Evolutionary conservation across 202 grass and related monocot species (phyloP), one percentile per base, ranked within the genome.

Genomic region (Musa balbisiana): DNA sequence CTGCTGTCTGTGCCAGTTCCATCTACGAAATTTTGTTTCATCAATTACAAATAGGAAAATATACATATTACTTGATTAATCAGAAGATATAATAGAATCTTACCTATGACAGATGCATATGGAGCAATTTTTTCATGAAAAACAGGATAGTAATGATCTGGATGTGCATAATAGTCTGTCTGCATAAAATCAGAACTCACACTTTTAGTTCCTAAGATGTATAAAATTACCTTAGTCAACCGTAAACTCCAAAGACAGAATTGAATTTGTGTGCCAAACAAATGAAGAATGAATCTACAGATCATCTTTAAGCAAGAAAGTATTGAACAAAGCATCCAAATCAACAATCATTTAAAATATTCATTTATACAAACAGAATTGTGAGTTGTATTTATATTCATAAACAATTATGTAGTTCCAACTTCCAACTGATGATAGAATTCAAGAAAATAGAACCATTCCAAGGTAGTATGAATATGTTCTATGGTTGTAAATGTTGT

Each of bases 71-170:
- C 22, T 25, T 51, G 51, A 62, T 22, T 23, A 69, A 29, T 55
- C 26, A 55, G 10, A 50, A 54, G 1, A 33, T 64, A 22, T 12
- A 63, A 53, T 17, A 16, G 8, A 50, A 51, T 56, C 71, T 80
- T 98, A 98, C 95, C 91, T 73, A 98, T 87, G 62, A 83, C 76
- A 71, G 91, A 90, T 80, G 95, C 84, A 86, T 98, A 90, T 76
- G 88, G 95, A 87, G 83, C 95, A 67, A 98, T 83, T 73, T 72
- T 98, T 94, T 93, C 91, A 84, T 94, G 91, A 75, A 98, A 98
- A 87, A 94, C 21, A 71, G 91, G 85, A 56, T 50, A 51, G 19
- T 98, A 94, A 55, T 94, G 85, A 85, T 94, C 88, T 74, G 95
- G 91, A 79, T 98, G 95, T 72, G 95, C 86, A 87, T 94, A 94